Percentiles rank a stretch among this genome's conserved stretches.
phyloP scores from a whole-genome alignment of 148 eudicot genomes.

The Dianthus caryophyllus region DNA sequence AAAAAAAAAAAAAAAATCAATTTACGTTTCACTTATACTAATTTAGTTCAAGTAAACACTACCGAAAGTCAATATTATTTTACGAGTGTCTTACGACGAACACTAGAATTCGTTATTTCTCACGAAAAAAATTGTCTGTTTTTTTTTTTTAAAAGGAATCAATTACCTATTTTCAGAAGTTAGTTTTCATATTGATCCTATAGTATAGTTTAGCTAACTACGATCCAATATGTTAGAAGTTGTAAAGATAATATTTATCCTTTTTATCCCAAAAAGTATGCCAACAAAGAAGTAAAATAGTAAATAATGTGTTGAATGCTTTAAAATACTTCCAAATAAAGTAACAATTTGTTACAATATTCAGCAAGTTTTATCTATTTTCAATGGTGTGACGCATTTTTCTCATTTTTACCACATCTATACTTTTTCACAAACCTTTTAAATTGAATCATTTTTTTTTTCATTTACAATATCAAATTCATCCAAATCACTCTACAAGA shows the following conservation, averaged over 20 bases:
- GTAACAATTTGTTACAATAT: constrained; percentile 8
- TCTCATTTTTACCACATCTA: neutral
- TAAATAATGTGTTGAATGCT: neutral
- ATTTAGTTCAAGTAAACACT: no score
- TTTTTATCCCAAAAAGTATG: neutral
- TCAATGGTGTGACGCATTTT: neutral
- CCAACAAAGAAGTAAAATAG: neutral
- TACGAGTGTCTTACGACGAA: no score
- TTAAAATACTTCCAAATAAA: constrained; percentile 2
- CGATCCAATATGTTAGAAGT: no score
- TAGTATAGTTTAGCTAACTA: no score
- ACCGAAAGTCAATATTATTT: no score
- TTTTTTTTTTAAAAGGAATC: no score
- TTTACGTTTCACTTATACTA: no score
- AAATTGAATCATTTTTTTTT: neutral
- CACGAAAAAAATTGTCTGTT: no score
- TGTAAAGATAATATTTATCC: neutral
- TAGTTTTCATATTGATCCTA: neutral
- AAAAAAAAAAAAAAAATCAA: no score
- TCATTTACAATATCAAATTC: neutral
- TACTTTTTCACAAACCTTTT: neutral
- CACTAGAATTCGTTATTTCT: no score
- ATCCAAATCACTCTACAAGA: neutral
- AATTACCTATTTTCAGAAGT: neutral
- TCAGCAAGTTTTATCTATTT: neutral